Evolutionary conservation across 1,284 basidiomycete species (phyloP).

Genomic region (Entoloma clypeatum): DNA sequence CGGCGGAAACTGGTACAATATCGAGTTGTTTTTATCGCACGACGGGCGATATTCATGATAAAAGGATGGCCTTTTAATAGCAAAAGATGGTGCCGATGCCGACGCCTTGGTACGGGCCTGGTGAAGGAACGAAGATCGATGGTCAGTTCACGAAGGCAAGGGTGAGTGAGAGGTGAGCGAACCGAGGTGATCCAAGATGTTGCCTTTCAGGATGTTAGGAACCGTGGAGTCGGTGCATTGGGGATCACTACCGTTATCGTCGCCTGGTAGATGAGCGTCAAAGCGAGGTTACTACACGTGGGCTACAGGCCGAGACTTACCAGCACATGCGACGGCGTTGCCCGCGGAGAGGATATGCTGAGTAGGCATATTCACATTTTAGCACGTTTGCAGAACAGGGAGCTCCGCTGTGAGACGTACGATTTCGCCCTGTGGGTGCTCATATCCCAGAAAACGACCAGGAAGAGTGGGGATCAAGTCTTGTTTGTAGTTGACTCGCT

Average conservation of each 20-base stretch:
- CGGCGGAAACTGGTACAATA: too few species aligned
- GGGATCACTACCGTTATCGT: slow-evolving; percentile 46
- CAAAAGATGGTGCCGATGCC: slow-evolving; percentile 49
- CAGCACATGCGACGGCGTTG: slow-evolving; percentile 38
- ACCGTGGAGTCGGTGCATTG: slow-evolving; percentile 44
- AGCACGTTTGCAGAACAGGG: neutral
- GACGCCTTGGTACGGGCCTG: slow-evolving; percentile 55
- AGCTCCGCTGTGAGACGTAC: too few species aligned
- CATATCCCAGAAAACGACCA: slow-evolving; percentile 38
- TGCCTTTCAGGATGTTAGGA: slow-evolving; percentile 38
- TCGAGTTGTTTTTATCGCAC: too few species aligned
- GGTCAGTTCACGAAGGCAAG: slow-evolving; percentile 1
- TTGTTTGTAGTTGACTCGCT: slow-evolving; percentile 43
- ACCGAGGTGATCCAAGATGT: slow-evolving; percentile 45
- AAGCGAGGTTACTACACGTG: neutral
- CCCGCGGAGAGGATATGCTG: slow-evolving; percentile 35
- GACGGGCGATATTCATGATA: too few species aligned
- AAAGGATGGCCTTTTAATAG: too few species aligned
- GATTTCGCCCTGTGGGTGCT: slow-evolving; percentile 38
- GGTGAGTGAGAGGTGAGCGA: neutral
- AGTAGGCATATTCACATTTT: neutral
- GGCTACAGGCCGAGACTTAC: slow-evolving; percentile 19
- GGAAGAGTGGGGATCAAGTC: slow-evolving; percentile 46
- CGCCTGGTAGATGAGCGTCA: slow-evolving; percentile 23
- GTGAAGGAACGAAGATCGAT: too few species aligned